Evolutionary conservation across 108 stramenopile genomes (phyloP).

Genomic region (Nitzschia sp.): DNA sequence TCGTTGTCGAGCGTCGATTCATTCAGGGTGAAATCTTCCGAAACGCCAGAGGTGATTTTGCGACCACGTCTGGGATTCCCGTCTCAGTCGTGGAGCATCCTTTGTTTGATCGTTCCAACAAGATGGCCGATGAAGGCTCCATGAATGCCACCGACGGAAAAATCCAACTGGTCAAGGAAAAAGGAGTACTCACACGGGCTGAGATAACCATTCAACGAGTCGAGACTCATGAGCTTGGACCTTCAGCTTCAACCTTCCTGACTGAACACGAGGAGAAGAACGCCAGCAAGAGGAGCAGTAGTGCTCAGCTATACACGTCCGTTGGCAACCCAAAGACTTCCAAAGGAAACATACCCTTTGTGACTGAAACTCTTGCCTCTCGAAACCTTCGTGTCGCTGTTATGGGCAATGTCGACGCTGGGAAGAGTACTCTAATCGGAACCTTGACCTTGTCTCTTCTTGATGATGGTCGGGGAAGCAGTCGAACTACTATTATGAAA

Average conservation of each 20-base stretch:
- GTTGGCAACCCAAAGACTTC: not conserved
- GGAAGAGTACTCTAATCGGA: conserved; percentile 94
- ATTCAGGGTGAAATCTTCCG: conserved; percentile 68
- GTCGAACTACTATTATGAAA: conserved; percentile 90
- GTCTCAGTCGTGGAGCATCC: conserved; percentile 2
- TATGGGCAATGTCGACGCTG: conserved; percentile 98
- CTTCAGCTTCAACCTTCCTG: conserved; percentile 49
- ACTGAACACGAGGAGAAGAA: conserved; percentile 27
- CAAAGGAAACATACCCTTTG: conserved; percentile 11
- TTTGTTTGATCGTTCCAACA: not conserved
- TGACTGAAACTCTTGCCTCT: conserved; percentile 73
- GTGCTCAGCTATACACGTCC: not conserved
- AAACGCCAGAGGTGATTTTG: conserved; percentile 9
- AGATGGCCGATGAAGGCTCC: conserved; percentile 1
- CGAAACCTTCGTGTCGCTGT: conserved; percentile 92
- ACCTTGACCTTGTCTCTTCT: conserved; percentile 86
- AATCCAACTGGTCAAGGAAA: conserved; percentile 24
- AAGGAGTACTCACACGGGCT: conserved; percentile 63
- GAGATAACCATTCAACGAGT: conserved; percentile 72
- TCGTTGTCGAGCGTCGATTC: conserved; percentile 72
- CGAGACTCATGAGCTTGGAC: conserved; percentile 80
- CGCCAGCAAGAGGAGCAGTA: conserved; percentile 21
- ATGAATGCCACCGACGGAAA: not conserved
- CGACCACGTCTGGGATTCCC: not conserved
- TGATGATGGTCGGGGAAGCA: conserved; percentile 95